These are phyloP conservation scores for Aurantiochytrium sp. DNA, from an alignment of 108 stramenopile species.

Conservation along the genomic window DNA sequence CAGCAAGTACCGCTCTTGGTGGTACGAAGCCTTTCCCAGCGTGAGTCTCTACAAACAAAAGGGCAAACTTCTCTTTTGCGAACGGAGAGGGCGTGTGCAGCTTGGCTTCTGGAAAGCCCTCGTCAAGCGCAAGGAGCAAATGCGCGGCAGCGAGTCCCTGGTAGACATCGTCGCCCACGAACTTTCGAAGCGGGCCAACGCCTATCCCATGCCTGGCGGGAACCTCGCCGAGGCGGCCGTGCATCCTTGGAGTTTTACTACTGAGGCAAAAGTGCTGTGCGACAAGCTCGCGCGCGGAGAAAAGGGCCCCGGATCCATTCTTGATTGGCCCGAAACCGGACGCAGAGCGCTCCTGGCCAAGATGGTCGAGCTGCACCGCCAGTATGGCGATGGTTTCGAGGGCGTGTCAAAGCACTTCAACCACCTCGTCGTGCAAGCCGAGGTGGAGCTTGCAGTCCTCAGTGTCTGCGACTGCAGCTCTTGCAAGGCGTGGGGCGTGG, in stretches of 20 bases:
- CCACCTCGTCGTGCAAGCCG: not conserved
- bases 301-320: not conserved
- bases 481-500: not conserved
- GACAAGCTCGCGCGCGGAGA: not conserved
- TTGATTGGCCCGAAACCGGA: not conserved
- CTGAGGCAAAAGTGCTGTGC: not conserved
- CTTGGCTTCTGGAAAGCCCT: not conserved
- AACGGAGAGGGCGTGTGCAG: not conserved
- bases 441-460: not conserved
- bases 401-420: not conserved
- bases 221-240: not conserved
- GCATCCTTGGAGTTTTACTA: not conserved
- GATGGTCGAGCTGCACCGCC: not conserved
- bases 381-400: not conserved
- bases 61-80: not conserved
- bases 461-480: not conserved
- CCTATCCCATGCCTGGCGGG: not conserved
- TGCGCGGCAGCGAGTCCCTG: not conserved
- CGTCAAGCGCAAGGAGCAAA: not conserved
- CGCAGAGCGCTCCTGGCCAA: not conserved
- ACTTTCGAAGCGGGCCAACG: not conserved
- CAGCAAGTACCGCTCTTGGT: not conserved
- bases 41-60: constrained; percentile 7
- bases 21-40: not conserved
- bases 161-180: not conserved